A percentile compares a stretch with the other conserved stretches of the same genome.
Evolutionary conservation across 1,284 basidiomycete species (phyloP).

Genomic region (Takashimella tepidaria): DNA sequence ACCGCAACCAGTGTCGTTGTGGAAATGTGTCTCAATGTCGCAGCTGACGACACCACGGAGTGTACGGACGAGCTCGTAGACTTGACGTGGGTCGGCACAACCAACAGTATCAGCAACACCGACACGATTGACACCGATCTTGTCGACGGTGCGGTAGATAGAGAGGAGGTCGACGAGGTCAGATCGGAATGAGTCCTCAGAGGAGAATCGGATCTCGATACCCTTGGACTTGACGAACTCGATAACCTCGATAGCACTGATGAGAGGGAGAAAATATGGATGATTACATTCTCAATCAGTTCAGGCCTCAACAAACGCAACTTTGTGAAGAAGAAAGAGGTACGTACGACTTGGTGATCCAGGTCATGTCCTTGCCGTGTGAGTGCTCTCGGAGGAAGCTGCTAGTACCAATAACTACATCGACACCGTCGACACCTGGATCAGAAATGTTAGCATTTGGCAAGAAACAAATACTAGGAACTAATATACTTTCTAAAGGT

Average conservation of each 20-base stretch:
- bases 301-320: constrained; percentile 1
- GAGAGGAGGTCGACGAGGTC: constrained; percentile 97
- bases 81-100: constrained; percentile 96
- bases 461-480: constrained; percentile 3
- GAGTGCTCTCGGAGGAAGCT: constrained; percentile 99
- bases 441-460: constrained; percentile 50
- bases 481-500: too few species aligned
- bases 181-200: constrained; percentile 99
- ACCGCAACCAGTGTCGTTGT: constrained; percentile 91
- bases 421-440: constrained; percentile 98
- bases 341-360: constrained; percentile 83
- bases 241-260: constrained; percentile 85
- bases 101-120: constrained; percentile 99
- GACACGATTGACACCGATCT: constrained; percentile 98
- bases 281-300: not conserved
- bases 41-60: constrained; percentile 91
- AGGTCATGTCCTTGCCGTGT: constrained; percentile 99
- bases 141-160: constrained; percentile 99
- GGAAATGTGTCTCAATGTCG: constrained; percentile 97
- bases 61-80: constrained; percentile 96
- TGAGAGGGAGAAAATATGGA: not conserved
- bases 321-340: constrained; percentile 25
- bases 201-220: constrained; percentile 99
- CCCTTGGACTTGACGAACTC: constrained; percentile 99
- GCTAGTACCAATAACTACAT: constrained; percentile 98